phyloP scores from a whole-genome alignment of 2,329 filamentous ascomycete species.

The Colletotrichum limetticola region DNA sequence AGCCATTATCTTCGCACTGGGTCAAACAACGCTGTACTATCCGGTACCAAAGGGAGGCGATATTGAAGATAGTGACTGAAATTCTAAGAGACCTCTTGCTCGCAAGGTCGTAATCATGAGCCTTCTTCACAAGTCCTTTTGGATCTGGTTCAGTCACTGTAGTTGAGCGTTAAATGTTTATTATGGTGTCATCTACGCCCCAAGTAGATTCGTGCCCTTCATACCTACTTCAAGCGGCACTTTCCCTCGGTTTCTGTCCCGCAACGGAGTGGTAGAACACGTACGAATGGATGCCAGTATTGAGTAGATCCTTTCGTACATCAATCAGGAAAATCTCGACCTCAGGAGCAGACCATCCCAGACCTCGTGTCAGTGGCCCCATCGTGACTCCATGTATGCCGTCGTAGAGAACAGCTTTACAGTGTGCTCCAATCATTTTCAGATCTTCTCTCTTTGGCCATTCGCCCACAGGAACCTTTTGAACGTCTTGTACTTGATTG shows the following conservation, averaged over 20 bases:
- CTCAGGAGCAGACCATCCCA: constrained; percentile 46
- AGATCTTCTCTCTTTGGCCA: constrained; percentile 65
- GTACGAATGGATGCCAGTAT: constrained; percentile 47
- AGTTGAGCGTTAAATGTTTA: too few species aligned
- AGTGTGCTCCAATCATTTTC: constrained; percentile 37
- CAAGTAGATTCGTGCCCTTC: background rate
- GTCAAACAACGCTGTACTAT: background rate
- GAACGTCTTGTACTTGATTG: constrained; percentile 49
- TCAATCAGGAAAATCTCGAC: constrained; percentile 46
- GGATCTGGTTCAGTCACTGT: too few species aligned
- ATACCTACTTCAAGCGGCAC: background rate
- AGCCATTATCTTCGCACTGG: background rate
- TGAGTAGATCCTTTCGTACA: constrained; percentile 44
- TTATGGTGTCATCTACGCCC: too few species aligned
- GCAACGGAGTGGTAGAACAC: constrained; percentile 6
- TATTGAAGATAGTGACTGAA: background rate
- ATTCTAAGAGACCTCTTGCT: background rate
- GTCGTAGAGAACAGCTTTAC: constrained; percentile 38
- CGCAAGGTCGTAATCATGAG: too few species aligned
- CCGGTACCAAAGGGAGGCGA: background rate
- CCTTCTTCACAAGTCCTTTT: too few species aligned
- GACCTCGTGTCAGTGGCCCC: constrained; percentile 45
- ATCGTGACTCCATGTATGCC: constrained; percentile 48
- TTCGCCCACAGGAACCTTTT: constrained; percentile 60
- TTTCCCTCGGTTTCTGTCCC: background rate